phyloP scores from a whole-genome alignment of 1,284 basidiomycete genomes.

The Pseudozyma thailandica region DNA sequence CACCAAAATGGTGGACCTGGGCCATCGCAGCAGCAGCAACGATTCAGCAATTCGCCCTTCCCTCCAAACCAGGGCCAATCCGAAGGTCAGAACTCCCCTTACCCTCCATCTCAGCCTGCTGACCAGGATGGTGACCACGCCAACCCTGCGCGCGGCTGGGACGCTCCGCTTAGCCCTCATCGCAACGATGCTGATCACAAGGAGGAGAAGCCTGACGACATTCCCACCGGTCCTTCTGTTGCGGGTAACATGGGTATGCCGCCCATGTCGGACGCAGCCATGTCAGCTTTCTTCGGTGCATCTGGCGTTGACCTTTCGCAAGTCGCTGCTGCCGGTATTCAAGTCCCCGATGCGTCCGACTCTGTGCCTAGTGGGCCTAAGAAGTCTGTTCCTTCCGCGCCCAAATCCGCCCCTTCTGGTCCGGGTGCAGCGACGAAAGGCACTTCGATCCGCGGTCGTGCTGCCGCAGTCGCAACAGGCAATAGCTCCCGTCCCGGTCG shows the following conservation, averaged over 20 bases:
- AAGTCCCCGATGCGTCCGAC: neutral
- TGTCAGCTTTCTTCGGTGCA: slow-evolving; percentile 44
- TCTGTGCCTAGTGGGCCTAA: slow-evolving; percentile 4
- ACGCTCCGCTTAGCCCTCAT: slow-evolving; percentile 7
- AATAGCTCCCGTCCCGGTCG: slow-evolving; percentile 19
- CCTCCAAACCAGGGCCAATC: slow-evolving; percentile 13
- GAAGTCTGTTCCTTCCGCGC: neutral
- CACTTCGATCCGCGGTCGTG: slow-evolving; percentile 40
- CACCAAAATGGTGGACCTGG: too few species aligned
- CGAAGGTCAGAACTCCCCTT: slow-evolving; percentile 21
- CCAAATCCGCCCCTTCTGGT: slow-evolving; percentile 17
- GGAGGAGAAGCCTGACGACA: slow-evolving; percentile 11
- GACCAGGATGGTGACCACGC: slow-evolving; percentile 7
- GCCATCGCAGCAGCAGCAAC: slow-evolving; percentile 20
- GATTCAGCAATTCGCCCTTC: slow-evolving; percentile 30
- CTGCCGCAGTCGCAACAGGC: slow-evolving; percentile 20
- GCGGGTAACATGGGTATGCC: slow-evolving; percentile 16
- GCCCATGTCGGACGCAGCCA: slow-evolving; percentile 36
- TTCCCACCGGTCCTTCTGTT: slow-evolving; percentile 1
- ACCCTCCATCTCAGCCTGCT: slow-evolving; percentile 8
- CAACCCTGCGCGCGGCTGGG: slow-evolving; percentile 10
- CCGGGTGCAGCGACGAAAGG: slow-evolving; percentile 18
- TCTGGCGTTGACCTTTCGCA: slow-evolving; percentile 39
- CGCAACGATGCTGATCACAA: slow-evolving; percentile 7
- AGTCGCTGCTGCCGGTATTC: slow-evolving; percentile 31